Evolutionary conservation across 257 asterid species (phyloP), one percentile per base, ranked within the genome.

Genomic region (Nicotiana obtusifolia): DNA sequence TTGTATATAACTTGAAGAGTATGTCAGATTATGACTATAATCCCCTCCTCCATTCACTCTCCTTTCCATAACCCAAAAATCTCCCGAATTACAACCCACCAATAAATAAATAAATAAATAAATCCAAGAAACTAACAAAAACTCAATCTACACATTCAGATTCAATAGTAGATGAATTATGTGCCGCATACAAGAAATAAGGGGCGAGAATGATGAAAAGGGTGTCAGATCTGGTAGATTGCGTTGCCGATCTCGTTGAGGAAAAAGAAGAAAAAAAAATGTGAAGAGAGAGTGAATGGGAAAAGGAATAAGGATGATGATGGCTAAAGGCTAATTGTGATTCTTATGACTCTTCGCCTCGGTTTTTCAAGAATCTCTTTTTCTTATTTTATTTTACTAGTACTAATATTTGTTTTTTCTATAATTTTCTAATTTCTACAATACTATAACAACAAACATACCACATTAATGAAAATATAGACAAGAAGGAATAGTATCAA

Each of bases 31-130:
- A 80, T 84, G 88, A 71, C 81, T 69, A 80, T 84, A 78, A 67
- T 85, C 80, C 62, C 85, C 88, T 53, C 82, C 87, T 61, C 90
- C 90, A 52, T 84, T 83, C 76, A 88, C 78, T 76, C 87, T 81
- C 84, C 85, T 75, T 69, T 82, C 88, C 92, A 78, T 78, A 87
- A 87, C 83, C 82, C 64, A n/a, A 82, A 83, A 53, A 9, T 26
- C 20, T 66, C 37, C 9, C 76, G 10, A 20, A 20, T 22, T 28
- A 15, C 76, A 7, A 66, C 16, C 60, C 33, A 47, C 77, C 52
- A 17, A 73, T 57, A 37, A 69, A 62, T 17, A 49, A 16, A 47
- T 10, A n/a, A 7, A 31, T 15, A 56, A 56, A 33, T 3, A 10
- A 24, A 64, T 80, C 64, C 33, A 49, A 20, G 3, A 28, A 80